A percentile compares a stretch with the other conserved stretches of the same genome.
phyloP scores from a whole-genome alignment of 345 rosid species.

The Lepidium sativum region DNA sequence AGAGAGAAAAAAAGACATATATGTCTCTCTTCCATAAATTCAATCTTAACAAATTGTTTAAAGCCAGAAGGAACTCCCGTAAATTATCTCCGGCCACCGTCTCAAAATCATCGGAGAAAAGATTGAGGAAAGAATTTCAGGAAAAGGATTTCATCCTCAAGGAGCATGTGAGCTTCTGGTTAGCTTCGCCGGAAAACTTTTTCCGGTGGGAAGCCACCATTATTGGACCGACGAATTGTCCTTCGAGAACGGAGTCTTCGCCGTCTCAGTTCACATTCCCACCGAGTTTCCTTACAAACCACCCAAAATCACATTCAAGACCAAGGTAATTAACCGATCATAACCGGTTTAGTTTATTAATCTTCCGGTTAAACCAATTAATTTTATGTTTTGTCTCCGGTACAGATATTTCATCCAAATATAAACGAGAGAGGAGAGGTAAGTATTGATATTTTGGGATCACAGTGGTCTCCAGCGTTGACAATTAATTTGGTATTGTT shows the following conservation, averaged over 20 bases:
- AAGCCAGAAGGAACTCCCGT: background rate
- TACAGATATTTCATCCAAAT: constrained; percentile 14
- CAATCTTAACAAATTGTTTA: background rate
- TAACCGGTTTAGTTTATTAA: background rate
- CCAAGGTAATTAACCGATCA: constrained; percentile 8
- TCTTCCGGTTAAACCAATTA: background rate
- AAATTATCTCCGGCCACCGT: background rate
- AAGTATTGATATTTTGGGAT: background rate
- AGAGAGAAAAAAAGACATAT: background rate
- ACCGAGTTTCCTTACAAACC: background rate
- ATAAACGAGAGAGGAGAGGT: constrained; percentile 1
- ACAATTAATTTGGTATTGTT: background rate
- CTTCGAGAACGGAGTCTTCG: constrained; percentile 8
- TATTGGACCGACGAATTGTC: background rate
- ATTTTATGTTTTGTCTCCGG: background rate
- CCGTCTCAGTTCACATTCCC: background rate
- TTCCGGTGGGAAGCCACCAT: constrained; percentile 12
- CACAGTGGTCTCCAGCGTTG: constrained; percentile 5
- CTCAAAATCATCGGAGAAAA: background rate
- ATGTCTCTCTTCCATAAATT: background rate
- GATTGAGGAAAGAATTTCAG: background rate
- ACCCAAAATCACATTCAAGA: constrained; percentile 10
- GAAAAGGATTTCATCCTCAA: background rate
- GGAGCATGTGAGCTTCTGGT: background rate
- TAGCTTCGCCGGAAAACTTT: constrained; percentile 6